Base-by-base conservation (phyloP, 164 flowering plant species). In the Echeveria elegans region DNA sequence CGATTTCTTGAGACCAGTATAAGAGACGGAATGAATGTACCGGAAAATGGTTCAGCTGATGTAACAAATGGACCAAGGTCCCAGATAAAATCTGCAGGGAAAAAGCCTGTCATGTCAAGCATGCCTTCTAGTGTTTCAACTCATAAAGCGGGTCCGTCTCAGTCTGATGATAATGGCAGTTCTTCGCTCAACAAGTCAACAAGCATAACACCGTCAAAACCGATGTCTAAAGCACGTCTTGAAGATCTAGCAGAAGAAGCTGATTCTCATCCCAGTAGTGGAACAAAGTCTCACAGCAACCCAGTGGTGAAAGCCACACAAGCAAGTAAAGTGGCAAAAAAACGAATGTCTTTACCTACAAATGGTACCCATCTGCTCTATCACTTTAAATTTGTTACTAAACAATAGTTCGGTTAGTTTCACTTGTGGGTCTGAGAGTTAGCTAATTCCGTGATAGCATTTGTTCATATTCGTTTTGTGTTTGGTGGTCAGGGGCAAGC, bases 1-100 rank as follows among this genome's bases (percentile, higher is more conserved):
- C 88, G 97, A 21, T 87, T 92, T 63, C 83, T 92, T 32, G 96
- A 95, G 68, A 83, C 77, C 34, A 87, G 84, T 73, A 78, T 83
- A 23, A 79, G 76, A 76, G 97, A 92, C 79, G 97, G 96, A 41
- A 90, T 82, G 52, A 82, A 68, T 75, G 52, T 84, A 64, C 66
- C 18, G 28, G 93, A 82, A 63, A 76, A 80, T 71, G 89, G 67
- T 68, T 70, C 84, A 36, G 72, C 66, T 14, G 90, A 85, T 58
- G 83, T 23, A 66, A 78, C 69, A 24, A 74, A 72, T 72, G 81
- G 69, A 14, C 37, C 65, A 40, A 75, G 60, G 71, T 45, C 80
- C 21, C 86, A 71, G 64, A 24, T 71, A 48, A 85, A 78, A 76
- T 53, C 86, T 66, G 31, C 77, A 24, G 72, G 68, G 63, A 86